Conservation (phyloP, 306 rosid genomes). For the Rubus parviflorus region DNA sequence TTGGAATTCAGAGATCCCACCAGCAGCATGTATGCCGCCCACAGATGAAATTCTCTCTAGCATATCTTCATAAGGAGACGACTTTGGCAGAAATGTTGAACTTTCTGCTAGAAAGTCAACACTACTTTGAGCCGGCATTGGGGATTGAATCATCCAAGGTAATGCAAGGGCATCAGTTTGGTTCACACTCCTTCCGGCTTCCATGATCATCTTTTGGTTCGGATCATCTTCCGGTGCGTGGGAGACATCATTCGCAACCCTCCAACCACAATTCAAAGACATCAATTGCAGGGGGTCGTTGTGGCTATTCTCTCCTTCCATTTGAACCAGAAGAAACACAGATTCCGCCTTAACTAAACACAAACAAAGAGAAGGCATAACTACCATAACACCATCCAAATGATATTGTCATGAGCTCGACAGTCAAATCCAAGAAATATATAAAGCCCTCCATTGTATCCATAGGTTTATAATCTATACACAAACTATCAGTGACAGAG, state of each 20-base stretch:
- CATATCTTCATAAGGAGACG: slow-evolving; percentile 37
- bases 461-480: background rate
- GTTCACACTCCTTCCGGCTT: slow-evolving; percentile 34
- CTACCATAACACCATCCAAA: background rate
- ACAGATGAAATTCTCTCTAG: slow-evolving; percentile 37
- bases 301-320: slow-evolving; percentile 59
- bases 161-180: slow-evolving; percentile 23
- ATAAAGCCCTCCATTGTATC: background rate
- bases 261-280: slow-evolving; percentile 31
- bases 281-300: slow-evolving; percentile 26
- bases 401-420: background rate
- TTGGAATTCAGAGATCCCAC: slow-evolving; percentile 36
- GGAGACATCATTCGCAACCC: slow-evolving; percentile 32
- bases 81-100: slow-evolving; percentile 42
- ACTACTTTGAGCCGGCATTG: slow-evolving; percentile 43
- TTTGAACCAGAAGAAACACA: slow-evolving; percentile 16
- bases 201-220: slow-evolving; percentile 26
- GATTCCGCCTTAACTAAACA: slow-evolving; percentile 13
- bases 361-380: slow-evolving; percentile 21
- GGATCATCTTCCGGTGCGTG: slow-evolving; percentile 33
- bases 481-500: background rate
- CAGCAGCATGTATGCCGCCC: slow-evolving; percentile 27
- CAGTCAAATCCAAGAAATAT: background rate
- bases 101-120: slow-evolving; percentile 60
- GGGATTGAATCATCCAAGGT: slow-evolving; percentile 45